These are phyloP conservation scores for Phytophthora melonis DNA, from an alignment of 352 stramenopile genomes.

Conservation along the genomic window DNA sequence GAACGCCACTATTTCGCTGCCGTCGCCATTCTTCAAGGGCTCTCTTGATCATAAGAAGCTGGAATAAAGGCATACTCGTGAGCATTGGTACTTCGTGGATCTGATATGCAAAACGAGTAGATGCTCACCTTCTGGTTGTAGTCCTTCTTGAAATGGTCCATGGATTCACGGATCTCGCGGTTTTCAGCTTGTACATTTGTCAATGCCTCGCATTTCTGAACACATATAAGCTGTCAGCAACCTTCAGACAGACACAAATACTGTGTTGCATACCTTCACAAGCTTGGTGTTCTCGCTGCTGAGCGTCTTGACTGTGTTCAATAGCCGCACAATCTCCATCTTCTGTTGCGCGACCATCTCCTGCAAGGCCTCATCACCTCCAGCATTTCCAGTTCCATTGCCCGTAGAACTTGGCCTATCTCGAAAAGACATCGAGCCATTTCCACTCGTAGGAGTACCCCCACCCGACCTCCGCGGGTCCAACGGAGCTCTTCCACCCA, in stretches of 20 bases:
- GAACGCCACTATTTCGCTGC: constrained; percentile 51
- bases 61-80: constrained; percentile 1
- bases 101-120: not conserved
- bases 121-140: constrained; percentile 87
- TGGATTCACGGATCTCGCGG: constrained; percentile 77
- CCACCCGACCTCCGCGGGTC: constrained; percentile 34
- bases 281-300: constrained; percentile 87
- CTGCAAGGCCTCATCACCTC: constrained; percentile 59
- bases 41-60: constrained; percentile 91
- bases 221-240: not conserved
- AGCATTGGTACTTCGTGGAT: not conserved
- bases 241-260: not conserved
- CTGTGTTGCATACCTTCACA: constrained; percentile 51
- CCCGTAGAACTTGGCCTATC: constrained; percentile 12
- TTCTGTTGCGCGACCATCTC: constrained; percentile 79
- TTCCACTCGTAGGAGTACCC: constrained; percentile 29
- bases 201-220: constrained; percentile 80
- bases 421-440: constrained; percentile 20
- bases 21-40: constrained; percentile 90
- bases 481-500: constrained; percentile 51
- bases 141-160: constrained; percentile 88
- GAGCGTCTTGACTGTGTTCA: constrained; percentile 88
- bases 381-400: constrained; percentile 3
- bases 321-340: constrained; percentile 80
- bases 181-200: constrained; percentile 82